Conservation (phyloP, 768 basidiomycete genomes). For the Amanita subjunquillea region DNA sequence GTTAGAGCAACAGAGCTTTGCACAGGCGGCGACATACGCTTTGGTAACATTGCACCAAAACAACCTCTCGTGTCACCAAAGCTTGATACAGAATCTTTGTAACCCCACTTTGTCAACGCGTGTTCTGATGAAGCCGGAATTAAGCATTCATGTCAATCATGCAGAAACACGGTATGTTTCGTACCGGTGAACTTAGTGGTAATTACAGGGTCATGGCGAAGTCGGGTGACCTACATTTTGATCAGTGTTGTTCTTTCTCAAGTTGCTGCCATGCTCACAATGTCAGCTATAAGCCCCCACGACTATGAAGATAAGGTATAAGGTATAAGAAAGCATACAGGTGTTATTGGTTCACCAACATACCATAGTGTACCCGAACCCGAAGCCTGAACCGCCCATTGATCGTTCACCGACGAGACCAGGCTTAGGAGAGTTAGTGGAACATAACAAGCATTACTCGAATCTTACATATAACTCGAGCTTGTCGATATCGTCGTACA, state of each 20-base stretch:
- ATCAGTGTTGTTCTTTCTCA: background rate
- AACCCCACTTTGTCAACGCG: conserved; percentile 14
- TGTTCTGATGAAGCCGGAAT: background rate
- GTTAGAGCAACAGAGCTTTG: background rate
- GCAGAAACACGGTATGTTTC: background rate
- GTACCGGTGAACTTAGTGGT: conserved; percentile 9
- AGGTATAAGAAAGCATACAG: background rate
- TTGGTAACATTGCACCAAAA: conserved; percentile 12
- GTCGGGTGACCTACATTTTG: conserved; percentile 10
- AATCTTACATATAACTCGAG: conserved; percentile 25
- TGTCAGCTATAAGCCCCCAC: conserved; percentile 12
- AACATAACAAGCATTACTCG: background rate
- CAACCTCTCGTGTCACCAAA: conserved; percentile 10
- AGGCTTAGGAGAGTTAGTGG: conserved; percentile 4
- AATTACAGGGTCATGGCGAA: conserved; percentile 14
- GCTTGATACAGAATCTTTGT: conserved; percentile 9
- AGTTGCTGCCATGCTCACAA: conserved; percentile 6
- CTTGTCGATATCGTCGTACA: conserved; percentile 23
- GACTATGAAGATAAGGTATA: conserved; percentile 6
- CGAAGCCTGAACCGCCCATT: conserved; percentile 8
- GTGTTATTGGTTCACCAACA: background rate
- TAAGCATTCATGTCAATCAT: background rate
- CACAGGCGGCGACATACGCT: conserved; percentile 8
- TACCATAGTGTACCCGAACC: conserved; percentile 18
- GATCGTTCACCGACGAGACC: conserved; percentile 11